A percentile compares a stretch with the other conserved stretches of the same genome.
Evolutionary conservation across 306 rosid genomes (phyloP).

Genomic region (Glycine soja): DNA sequence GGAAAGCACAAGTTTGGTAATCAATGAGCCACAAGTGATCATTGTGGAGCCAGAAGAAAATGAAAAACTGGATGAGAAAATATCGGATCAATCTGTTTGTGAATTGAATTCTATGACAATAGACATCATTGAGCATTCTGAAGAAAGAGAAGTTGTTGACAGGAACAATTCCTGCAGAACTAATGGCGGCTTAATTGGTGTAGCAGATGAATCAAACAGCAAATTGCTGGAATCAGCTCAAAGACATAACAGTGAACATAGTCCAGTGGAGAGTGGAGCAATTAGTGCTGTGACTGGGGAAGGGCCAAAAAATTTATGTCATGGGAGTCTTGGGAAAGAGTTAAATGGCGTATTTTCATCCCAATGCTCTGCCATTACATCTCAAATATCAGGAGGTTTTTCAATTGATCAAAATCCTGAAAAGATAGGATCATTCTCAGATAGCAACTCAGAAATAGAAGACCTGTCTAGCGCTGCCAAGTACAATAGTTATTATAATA

Average conservation of each 20-base stretch:
- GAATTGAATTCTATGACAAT: conserved; percentile 33
- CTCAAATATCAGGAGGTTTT: conserved; percentile 40
- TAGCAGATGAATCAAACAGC: conserved; percentile 55
- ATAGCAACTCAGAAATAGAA: conserved; percentile 70
- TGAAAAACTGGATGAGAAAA: conserved; percentile 49
- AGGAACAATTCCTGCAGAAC: conserved; percentile 38
- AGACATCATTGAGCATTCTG: conserved; percentile 38
- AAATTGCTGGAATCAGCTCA: conserved; percentile 51
- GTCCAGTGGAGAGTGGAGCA: conserved; percentile 38
- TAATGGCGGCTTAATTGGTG: conserved; percentile 19
- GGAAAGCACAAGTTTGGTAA: conserved; percentile 34
- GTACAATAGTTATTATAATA: conserved; percentile 44
- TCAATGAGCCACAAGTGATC: conserved; percentile 53
- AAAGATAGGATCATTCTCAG: conserved; percentile 53
- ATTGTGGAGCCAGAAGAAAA: conserved; percentile 45
- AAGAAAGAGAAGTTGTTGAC: conserved; percentile 42
- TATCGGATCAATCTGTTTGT: conserved; percentile 32
- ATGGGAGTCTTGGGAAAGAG: conserved; percentile 30
- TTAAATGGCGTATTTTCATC: conserved; percentile 45
- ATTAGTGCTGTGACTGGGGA: conserved; percentile 42
- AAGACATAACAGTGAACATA: conserved; percentile 38
- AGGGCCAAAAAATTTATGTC: conserved; percentile 46
- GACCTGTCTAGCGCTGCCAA: conserved; percentile 53
- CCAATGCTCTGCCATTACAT: conserved; percentile 48
- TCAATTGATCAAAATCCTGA: no score